Base-by-base conservation (phyloP, 768 basidiomycete species). In the Trametopsis cervina region DNA sequence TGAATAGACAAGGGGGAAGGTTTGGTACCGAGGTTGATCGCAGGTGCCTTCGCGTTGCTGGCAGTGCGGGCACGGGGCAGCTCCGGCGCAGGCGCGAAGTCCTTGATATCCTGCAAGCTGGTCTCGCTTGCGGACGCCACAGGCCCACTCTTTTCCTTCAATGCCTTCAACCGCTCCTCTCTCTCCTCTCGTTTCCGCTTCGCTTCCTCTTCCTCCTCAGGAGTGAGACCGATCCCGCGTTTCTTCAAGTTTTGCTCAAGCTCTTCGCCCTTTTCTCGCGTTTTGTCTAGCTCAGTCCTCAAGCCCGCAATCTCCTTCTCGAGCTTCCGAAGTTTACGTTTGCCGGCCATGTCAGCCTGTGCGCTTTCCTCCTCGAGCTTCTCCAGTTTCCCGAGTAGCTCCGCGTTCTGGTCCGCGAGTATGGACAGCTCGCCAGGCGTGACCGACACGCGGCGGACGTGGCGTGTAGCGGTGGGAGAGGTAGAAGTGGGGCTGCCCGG, bases 351-450 rank as follows among this genome's bases (percentile, higher is more conserved):
- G 55, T 92, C 88, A 2, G 83, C 72, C 38, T 75, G 74, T 10
- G 63, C 64, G 13, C 88, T 80, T 51, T 91, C 89, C 1, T 73
- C 63, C 60, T 92, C 85, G 9, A 93, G 73, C 51, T 75, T 74
- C 64, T 90, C 84, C 4, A 93, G 72, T 54, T 89, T 88, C 21
- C 73, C 66, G 3, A 87, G 66, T 13, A 93, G 80, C 53, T 92
- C 88, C 0, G 82, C 79, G 57, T 93, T 93, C 65, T 93, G 89
- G 58, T 89, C 85, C 0, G 85, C 77, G 37, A 92, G 77, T 5
- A 76, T 69, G 2, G 80, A 77, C 22, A 92, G 72, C 49, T 89
- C 87, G 13, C 75, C 67, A 1, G 80, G 79, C 3, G 83, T 80
- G 46, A 86, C 76, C 39, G 85, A 80, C 38, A 85, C 73, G 42